Evolutionary conservation across 1,284 basidiomycete species (phyloP).

Genomic region (Amylostereum areolatum): DNA sequence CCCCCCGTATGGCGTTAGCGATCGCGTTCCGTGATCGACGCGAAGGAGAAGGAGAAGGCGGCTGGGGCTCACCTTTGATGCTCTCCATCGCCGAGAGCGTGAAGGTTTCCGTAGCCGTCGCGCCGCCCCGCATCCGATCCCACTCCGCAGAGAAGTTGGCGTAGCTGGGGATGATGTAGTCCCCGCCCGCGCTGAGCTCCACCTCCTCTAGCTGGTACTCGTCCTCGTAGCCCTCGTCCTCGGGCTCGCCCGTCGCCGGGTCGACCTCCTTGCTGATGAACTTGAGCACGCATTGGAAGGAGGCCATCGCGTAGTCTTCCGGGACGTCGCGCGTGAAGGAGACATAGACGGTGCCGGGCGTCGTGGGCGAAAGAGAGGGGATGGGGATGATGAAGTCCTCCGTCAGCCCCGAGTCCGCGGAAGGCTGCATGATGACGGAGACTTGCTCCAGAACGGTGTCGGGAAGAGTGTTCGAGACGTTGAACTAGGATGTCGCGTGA

Average conservation of each 20-base stretch:
- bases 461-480: conserved; percentile 97
- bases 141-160: conserved; percentile 90
- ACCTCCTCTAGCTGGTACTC: conserved; percentile 98
- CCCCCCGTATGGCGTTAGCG: conserved; percentile 3
- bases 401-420: conserved; percentile 69
- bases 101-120: conserved; percentile 89
- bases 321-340: conserved; percentile 85
- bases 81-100: conserved; percentile 89
- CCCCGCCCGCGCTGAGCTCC: conserved; percentile 80
- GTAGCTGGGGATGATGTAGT: conserved; percentile 93
- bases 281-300: conserved; percentile 92
- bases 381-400: conserved; percentile 96
- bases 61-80: conserved; percentile 69
- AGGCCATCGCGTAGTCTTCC: conserved; percentile 73
- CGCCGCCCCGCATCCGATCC: conserved; percentile 80
- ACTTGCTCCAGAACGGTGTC: conserved; percentile 96
- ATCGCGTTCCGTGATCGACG: not conserved
- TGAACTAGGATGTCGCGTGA: conserved; percentile 58
- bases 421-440: conserved; percentile 87
- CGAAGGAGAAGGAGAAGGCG: conserved; percentile 6
- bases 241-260: conserved; percentile 93
- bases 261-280: conserved; percentile 98
- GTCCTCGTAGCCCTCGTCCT: conserved; percentile 97
- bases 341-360: conserved; percentile 83
- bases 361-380: conserved; percentile 59